Base-by-base conservation (phyloP, 1,284 basidiomycete genomes). In the Ceratobasidium sp. region DNA sequence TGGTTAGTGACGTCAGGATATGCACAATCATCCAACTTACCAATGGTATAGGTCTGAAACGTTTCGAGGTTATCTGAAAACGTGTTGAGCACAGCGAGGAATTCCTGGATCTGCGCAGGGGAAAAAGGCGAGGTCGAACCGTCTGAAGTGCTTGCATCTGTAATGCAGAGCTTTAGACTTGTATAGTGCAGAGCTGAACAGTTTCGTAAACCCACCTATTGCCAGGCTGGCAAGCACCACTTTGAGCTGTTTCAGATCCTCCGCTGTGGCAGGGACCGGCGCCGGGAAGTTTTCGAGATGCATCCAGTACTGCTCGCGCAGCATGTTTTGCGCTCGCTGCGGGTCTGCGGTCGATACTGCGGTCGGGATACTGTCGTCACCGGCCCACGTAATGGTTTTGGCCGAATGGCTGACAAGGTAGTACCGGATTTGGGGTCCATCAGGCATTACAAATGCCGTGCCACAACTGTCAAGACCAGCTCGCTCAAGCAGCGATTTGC, bases 31-130 rank as follows among this genome's bases (percentile, higher is more conserved):
- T 31, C 13, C 11, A 8, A 26, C 53, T 45, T 17, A 69, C 67
- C 67, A 26, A 69, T 58, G 11, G 35, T 47, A 58, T 69, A 69
- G 33, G 67, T 69, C 39, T 69, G 53, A 28, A 42, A 69, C 11
- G 20, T 23, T 3, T 26, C 53, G 7, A 53, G 8, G 5, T 33
- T 53, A 35, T 31, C 65, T 23, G 17, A 37, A 39, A 69, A 69
- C 17, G 67, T n/a, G 37, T 47, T 56, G 20, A 69, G 51, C 1
- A 45, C 1, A 4, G 3, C 1, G 20, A 69, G n/a, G 35, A 69
- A 69, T 11, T 69, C 37, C 11, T 39, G 33, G 35, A 69, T 69
- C 20, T 69, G 67, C 35, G 35, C 35, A 0, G 51, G 23, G 15
- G 53, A 35, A 26, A 69, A 69, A 3, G 67, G 67, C 5, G 67